phyloP scores from a whole-genome alignment of 106 monocot genomes.

The Dendrobium chrysotoxum region DNA sequence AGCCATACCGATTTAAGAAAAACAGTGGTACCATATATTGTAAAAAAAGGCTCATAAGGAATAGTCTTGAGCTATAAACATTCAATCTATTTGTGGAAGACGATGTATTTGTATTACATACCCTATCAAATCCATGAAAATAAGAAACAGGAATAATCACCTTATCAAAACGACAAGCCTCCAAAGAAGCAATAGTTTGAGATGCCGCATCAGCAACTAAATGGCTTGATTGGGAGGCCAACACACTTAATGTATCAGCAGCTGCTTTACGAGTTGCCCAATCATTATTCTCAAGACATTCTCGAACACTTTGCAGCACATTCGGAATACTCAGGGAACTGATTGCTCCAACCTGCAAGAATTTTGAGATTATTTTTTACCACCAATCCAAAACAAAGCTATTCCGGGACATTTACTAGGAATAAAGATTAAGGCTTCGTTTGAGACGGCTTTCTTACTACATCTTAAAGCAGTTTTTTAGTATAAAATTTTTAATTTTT shows the following conservation, averaged over 20 bases:
- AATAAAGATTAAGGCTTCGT: too few species aligned
- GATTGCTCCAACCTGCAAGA: conserved; percentile 77
- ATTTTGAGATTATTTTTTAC: background rate
- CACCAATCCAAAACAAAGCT: background rate
- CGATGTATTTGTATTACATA: background rate
- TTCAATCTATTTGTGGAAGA: too few species aligned
- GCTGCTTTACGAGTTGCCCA: conserved; percentile 95
- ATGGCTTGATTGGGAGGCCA: conserved; percentile 68
- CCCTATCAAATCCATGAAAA: background rate
- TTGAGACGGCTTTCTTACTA: too few species aligned
- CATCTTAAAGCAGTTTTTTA: too few species aligned
- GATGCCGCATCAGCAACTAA: conserved; percentile 57
- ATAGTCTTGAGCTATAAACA: too few species aligned
- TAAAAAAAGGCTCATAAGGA: too few species aligned
- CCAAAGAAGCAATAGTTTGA: conserved; percentile 60
- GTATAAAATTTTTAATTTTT: too few species aligned
- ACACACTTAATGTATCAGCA: conserved; percentile 68
- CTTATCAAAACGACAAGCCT: conserved; percentile 96
- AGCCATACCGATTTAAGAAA: background rate
- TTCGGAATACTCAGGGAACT: conserved; percentile 59
- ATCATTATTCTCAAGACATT: conserved; percentile 87
- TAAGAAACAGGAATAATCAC: conserved; percentile 17
- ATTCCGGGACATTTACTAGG: too few species aligned
- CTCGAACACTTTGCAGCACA: conserved; percentile 66
- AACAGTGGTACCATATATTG: too few species aligned